Evolutionary conservation across 2,329 filamentous ascomycete genomes (phyloP).

Genomic region (Chaetomiaceae sp.): DNA sequence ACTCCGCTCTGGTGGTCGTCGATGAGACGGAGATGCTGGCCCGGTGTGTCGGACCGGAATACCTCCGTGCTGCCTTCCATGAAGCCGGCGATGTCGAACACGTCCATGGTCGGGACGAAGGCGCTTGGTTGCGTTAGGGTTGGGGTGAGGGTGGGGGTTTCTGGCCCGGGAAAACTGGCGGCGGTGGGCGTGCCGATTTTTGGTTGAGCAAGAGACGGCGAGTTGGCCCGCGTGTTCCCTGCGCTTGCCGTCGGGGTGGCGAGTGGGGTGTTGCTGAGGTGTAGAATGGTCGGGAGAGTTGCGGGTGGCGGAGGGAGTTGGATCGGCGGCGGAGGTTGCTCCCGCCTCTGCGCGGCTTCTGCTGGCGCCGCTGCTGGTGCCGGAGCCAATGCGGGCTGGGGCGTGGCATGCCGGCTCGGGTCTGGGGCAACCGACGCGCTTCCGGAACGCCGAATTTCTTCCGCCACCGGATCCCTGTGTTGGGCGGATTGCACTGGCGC

Average conservation of each 20-base stretch:
- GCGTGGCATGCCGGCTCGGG: not conserved
- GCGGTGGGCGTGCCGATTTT: not conserved
- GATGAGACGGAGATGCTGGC: slow-evolving; percentile 5
- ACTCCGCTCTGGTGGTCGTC: slow-evolving; percentile 16
- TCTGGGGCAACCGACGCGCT: not conserved
- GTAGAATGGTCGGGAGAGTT: not conserved
- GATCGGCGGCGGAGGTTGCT: not conserved
- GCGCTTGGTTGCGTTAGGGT: not conserved
- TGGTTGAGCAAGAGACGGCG: not conserved
- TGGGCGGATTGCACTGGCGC: slow-evolving; percentile 2
- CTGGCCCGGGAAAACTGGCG: slow-evolving; percentile 2
- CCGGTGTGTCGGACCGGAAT: slow-evolving; percentile 1
- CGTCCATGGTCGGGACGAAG: slow-evolving; percentile 14
- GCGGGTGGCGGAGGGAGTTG: not conserved
- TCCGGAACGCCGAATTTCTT: not conserved
- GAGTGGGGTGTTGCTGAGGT: slow-evolving; percentile 7
- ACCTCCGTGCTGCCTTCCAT: slow-evolving; percentile 10
- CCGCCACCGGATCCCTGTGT: not conserved
- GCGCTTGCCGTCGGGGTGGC: slow-evolving; percentile 11
- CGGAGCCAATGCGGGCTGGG: not conserved
- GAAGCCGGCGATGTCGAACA: slow-evolving; percentile 15
- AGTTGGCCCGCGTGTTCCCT: slow-evolving; percentile 13
- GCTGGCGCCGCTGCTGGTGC: not conserved
- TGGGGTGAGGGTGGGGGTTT: slow-evolving; percentile 1
- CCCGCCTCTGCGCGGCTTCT: not conserved